Base-by-base conservation (phyloP, 108 stramenopile genomes). In the Skeletonema potamos region DNA sequence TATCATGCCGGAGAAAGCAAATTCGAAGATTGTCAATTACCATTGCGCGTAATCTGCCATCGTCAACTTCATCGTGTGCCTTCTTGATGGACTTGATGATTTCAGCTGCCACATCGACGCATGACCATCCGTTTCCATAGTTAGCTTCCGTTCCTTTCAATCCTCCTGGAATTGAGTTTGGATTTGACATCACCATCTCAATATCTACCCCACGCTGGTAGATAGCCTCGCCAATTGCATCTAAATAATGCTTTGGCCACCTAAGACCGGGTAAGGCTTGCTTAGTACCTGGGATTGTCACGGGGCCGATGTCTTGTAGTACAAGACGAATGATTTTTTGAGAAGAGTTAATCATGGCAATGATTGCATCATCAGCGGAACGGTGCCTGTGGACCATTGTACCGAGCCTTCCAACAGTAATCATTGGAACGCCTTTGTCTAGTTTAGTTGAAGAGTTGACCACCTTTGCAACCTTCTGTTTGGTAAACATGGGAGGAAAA, bases 61-160 rank as follows among this genome's bases (percentile, higher is more conserved):
- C 74, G 27, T 79, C 60, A 12, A 72, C 77, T 3, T 68, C 39
- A 3, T 54, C 43, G 27, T 82, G 75, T 20, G 57, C 37, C 22
- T 83, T 79, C 46, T 79, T 46, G 20, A 83, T 83, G 8, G 58
- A 27, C 54, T 83, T 79, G 61, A 83, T 65, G 57, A 83, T 83
- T 58, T 83, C 82, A 20, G 82, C 73, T 2, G 82, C 82, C 0
- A 88, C 87, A 81, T 88, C 87, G 5, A 74, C 78, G 48, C 85
- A 86, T 34, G 66, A 62, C 87, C 87, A 88, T 30, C 87, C 87
- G 61, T 85, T 85, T 7, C 87, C 85, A 61, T 86, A 88, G 43
- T 72, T 62, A 15, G 85, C 88, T 58, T 86, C 88, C 2, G 82
- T 81, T 4, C 70, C 62, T 24, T 68, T 68, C 30, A 86, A 64